Conservation (phyloP, 2,329 filamentous ascomycete species). For the Gnomoniopsis sp. region DNA sequence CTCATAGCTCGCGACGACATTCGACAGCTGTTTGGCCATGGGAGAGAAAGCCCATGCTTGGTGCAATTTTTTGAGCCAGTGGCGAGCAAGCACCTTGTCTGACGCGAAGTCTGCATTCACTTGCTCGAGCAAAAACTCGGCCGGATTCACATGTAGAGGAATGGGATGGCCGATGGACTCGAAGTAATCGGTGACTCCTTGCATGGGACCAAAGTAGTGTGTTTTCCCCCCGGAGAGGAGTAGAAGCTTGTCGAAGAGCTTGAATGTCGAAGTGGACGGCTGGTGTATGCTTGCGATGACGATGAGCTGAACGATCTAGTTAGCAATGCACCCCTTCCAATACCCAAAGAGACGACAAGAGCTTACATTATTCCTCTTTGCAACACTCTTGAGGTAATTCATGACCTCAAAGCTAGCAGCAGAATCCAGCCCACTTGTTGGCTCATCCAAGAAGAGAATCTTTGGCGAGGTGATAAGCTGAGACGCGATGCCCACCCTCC, state of each 20-base stretch:
- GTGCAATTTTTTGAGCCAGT: slow-evolving; percentile 51
- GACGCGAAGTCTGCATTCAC: slow-evolving; percentile 73
- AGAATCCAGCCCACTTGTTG: slow-evolving; percentile 80
- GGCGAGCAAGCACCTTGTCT: slow-evolving; percentile 42
- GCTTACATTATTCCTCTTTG: slow-evolving; percentile 60
- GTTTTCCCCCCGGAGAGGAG: slow-evolving; percentile 68
- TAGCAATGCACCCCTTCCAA: not conserved
- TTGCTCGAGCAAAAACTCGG: slow-evolving; percentile 75
- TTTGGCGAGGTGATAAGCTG: slow-evolving; percentile 79
- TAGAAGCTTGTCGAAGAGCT: slow-evolving; percentile 75
- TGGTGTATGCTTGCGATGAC: slow-evolving; percentile 84
- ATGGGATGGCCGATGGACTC: slow-evolving; percentile 56
- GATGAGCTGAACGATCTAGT: slow-evolving; percentile 52
- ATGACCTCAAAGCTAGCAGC: slow-evolving; percentile 74
- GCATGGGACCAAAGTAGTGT: slow-evolving; percentile 68
- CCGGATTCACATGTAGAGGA: slow-evolving; percentile 71
- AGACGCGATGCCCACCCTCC: slow-evolving; percentile 73
- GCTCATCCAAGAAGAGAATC: slow-evolving; percentile 80
- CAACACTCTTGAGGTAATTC: slow-evolving; percentile 65
- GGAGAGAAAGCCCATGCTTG: slow-evolving; percentile 51
- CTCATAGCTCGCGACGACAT: slow-evolving; percentile 23
- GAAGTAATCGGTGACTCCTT: slow-evolving; percentile 61
- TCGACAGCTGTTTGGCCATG: slow-evolving; percentile 19
- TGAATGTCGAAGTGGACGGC: slow-evolving; percentile 74
- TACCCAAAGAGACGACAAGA: not conserved